Evolutionary conservation across 2,329 filamentous ascomycete genomes (phyloP), one percentile per base, ranked within the genome.

Genomic region (Pyricularia sp.): DNA sequence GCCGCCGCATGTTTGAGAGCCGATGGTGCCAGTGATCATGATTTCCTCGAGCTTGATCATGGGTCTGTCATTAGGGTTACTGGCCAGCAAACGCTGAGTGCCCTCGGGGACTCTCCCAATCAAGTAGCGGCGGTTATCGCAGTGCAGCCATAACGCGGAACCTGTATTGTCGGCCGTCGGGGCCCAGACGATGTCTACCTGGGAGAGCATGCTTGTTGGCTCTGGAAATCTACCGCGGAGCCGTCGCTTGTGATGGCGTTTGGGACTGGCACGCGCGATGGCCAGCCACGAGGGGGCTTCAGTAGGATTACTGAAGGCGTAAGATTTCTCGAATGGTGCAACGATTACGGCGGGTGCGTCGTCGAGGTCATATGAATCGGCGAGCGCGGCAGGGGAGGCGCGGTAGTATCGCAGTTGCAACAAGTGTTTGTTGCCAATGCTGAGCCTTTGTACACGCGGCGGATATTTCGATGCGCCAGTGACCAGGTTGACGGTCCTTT

Each of bases 151-250:
- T 36, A 98, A 78, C 66, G 87, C 86, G 2, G 92, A 92, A 68
- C 94, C 94, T 0, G 90, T 87, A 25, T 93, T 97, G 79, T 99
- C 95, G 70, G 90, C 90, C 72, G 94, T 95, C 17, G 94, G 94
- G 70, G 91, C 91, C 23, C 90, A 91, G 71, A 94, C 78, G 74
- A 98, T 81, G 77, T 96, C 90, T 69, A 94, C 83, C 74, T 83
- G 88, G 76, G 85, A 90, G 73, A 89, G 85, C 94, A 97, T 97
- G 59, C 50, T 64, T 31, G 31, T 50, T 31, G 2, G 3, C 5
- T 55, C 17, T 55, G 36, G n/a, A 20, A 23, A 3, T 10, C 6
- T 4, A 20, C 20, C 65, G 10, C 1, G 28, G 11, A 6, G 5
- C 33, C 30, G 25, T 9, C 23, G 33, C 25, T 26, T 66, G 65